Evolutionary conservation across 306 rosid genomes (phyloP).

Genomic region (Pyrus pyrifolia): DNA sequence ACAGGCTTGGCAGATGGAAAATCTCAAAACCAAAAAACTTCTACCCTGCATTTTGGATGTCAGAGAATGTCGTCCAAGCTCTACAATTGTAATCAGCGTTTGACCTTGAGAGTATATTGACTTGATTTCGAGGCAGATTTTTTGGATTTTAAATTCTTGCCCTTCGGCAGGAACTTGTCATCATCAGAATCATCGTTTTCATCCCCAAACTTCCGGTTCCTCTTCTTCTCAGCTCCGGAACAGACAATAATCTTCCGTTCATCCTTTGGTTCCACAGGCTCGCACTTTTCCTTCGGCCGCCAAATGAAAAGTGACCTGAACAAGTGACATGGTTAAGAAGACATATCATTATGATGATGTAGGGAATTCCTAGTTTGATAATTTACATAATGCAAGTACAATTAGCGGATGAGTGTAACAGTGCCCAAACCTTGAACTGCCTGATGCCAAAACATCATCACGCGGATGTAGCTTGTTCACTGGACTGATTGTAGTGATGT

Average conservation of each 20-base stretch:
- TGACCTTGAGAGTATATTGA: conserved; percentile 24
- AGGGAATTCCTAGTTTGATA: background rate
- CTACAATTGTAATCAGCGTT: conserved; percentile 1
- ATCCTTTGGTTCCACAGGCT: conserved; percentile 46
- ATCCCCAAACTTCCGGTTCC: conserved; percentile 33
- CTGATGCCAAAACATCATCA: conserved; percentile 79
- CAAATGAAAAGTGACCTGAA: conserved; percentile 84
- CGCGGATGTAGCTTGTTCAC: conserved; percentile 91
- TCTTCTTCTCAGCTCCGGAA: conserved; percentile 41
- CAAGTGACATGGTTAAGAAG: background rate
- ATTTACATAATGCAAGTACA: background rate
- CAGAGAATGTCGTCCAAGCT: background rate
- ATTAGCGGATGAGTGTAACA: background rate
- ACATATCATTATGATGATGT: background rate
- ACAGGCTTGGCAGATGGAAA: conserved; percentile 5
- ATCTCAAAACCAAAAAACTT: background rate
- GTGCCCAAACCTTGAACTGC: conserved; percentile 72
- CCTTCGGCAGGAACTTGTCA: conserved; percentile 41
- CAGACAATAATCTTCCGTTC: conserved; percentile 51
- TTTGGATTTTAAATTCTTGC: conserved; percentile 33
- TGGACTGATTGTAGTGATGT: conserved; percentile 83
- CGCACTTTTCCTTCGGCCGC: conserved; percentile 69
- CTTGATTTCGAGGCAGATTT: conserved; percentile 24
- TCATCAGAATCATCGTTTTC: conserved; percentile 54
- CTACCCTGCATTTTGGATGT: background rate